Evolutionary conservation across 1,139 yeast genomes (phyloP).

Genomic region (Blastobotrys aristatus): DNA sequence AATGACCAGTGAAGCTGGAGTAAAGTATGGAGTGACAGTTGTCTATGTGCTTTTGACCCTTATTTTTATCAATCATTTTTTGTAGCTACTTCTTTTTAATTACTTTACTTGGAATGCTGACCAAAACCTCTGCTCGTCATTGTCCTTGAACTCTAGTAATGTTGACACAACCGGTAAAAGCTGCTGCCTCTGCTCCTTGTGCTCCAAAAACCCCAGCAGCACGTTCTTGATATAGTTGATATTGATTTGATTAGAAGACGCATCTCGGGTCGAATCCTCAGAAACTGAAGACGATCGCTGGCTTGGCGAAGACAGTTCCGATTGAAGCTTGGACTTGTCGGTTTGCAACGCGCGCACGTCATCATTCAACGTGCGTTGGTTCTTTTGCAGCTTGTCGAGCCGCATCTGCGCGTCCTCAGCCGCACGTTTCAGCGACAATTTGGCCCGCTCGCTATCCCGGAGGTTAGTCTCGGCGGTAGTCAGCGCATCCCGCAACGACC

Average conservation of each 20-base stretch:
- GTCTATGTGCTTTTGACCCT: too few species aligned
- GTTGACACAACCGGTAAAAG: conserved; percentile 81
- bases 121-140: conserved; percentile 68
- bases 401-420: conserved; percentile 35
- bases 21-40: too few species aligned
- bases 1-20: too few species aligned
- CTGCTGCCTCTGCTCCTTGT: conserved; percentile 81
- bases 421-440: conserved; percentile 31
- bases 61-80: too few species aligned
- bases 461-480: conserved; percentile 29
- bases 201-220: conserved; percentile 80
- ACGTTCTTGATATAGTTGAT: conserved; percentile 84
- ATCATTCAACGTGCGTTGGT: conserved; percentile 59
- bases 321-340: conserved; percentile 2
- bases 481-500: conserved; percentile 26
- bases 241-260: conserved; percentile 33
- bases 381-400: conserved; percentile 44
- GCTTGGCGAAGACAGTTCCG: not conserved
- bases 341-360: conserved; percentile 37
- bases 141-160: conserved; percentile 58
- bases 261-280: not conserved
- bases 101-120: conserved; percentile 42
- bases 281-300: not conserved
- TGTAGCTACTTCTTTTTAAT: too few species aligned
- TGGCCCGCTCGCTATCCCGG: conserved; percentile 30